Conservation (phyloP, 2,329 filamentous ascomycete species). For the Diaporthe vaccinii region DNA sequence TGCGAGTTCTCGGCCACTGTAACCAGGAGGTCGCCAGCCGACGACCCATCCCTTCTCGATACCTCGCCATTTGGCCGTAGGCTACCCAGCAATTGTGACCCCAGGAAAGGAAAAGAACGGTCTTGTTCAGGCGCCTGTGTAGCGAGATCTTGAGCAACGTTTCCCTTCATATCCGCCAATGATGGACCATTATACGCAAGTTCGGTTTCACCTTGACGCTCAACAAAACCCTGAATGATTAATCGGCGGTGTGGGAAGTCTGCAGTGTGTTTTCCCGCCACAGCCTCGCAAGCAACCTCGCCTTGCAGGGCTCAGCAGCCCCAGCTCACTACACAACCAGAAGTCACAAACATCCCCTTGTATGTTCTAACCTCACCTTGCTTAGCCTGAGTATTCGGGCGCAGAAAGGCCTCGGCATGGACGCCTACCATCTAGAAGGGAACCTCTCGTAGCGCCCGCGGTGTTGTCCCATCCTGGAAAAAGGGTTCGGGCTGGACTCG, state of each 20-base stretch:
- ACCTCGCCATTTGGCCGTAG: neutral
- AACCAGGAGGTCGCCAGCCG: neutral
- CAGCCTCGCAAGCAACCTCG: neutral
- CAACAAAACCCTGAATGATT: too few species aligned
- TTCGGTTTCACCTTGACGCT: neutral
- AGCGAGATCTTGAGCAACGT: neutral
- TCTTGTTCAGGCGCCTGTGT: neutral
- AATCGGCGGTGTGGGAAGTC: neutral
- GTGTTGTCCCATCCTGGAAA: conserved; percentile 54
- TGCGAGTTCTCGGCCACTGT: neutral
- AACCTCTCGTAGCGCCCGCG: conserved; percentile 58
- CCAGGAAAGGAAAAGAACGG: neutral
- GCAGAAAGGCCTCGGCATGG: neutral
- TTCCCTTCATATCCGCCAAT: neutral
- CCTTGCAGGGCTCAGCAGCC: neutral
- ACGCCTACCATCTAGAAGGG: conserved; percentile 48
- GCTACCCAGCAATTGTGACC: too few species aligned
- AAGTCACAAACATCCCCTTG: neutral
- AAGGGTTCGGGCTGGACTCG: conserved; percentile 47
- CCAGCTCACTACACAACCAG: neutral
- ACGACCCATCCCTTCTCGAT: neutral
- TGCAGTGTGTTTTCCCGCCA: neutral
- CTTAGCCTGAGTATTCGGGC: neutral
- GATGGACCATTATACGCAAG: neutral
- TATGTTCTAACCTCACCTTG: neutral